A percentile compares a stretch with the other conserved stretches of the same genome.
Conservation (phyloP, 1,284 basidiomycete species). For the Puccinia polysora region DNA sequence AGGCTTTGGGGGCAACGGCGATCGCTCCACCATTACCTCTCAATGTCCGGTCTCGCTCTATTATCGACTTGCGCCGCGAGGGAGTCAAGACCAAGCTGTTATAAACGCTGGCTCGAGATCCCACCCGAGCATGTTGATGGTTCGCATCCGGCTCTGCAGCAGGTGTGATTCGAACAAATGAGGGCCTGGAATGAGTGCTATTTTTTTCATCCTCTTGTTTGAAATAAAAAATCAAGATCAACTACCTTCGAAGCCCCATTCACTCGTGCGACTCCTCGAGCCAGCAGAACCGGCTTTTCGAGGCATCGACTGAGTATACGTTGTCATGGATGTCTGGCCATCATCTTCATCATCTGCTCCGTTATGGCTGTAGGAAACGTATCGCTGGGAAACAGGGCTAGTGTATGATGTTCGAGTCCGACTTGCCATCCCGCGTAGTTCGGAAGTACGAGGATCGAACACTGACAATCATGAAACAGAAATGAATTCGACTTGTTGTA, state of each 20-base stretch:
- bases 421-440: neutral
- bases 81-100: conserved; percentile 9
- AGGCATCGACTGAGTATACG: conserved; percentile 24
- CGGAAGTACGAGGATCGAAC: conserved; percentile 23
- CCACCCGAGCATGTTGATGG: neutral
- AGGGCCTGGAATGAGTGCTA: neutral
- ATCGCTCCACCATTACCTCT: conserved; percentile 22
- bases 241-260: conserved; percentile 24
- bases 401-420: neutral
- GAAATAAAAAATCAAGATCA: neutral
- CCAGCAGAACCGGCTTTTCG: conserved; percentile 18
- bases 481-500: neutral
- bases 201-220: neutral
- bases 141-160: neutral
- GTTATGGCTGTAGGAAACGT: neutral
- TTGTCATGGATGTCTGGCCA: conserved; percentile 24
- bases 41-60: conserved; percentile 33
- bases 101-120: neutral
- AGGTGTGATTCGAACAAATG: neutral
- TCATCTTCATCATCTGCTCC: conserved; percentile 37
- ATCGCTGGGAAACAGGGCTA: conserved; percentile 4
- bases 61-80: neutral
- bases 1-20: neutral
- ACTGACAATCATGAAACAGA: neutral
- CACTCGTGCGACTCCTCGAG: conserved; percentile 24